Conservation (phyloP, 164 flowering plant genomes). For the Annona squamosa region DNA sequence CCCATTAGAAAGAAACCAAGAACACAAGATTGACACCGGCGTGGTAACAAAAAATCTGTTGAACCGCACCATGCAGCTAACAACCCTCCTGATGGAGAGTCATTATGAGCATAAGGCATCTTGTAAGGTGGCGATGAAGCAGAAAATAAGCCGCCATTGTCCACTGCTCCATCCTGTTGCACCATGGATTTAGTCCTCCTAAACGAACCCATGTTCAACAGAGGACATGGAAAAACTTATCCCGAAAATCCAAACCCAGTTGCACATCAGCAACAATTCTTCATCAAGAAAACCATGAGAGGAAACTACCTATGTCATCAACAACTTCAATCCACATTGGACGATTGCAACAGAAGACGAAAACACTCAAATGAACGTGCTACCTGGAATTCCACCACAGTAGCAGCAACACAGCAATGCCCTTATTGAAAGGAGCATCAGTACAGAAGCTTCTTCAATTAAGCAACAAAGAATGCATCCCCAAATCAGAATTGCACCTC, state of each 20-base stretch:
- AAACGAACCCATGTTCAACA: conserved; percentile 57
- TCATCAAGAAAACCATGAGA: not conserved
- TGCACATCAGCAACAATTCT: not conserved
- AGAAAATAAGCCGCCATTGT: conserved; percentile 42
- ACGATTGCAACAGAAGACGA: not conserved
- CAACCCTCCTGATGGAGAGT: conserved; percentile 30
- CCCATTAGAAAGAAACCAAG: conserved; percentile 41
- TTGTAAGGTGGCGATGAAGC: conserved; percentile 64
- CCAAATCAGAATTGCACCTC: not conserved
- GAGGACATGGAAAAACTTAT: conserved; percentile 3
- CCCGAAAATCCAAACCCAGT: not conserved
- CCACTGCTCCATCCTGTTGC: conserved; percentile 47
- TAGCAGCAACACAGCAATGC: not conserved
- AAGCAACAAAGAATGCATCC: not conserved
- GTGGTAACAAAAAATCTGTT: conserved; percentile 30
- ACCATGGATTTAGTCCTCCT: conserved; percentile 74
- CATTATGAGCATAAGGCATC: conserved; percentile 41
- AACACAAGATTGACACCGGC: conserved; percentile 30
- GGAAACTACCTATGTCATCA: not conserved
- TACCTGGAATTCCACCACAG: not conserved
- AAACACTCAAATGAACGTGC: not conserved
- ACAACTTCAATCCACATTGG: not conserved
- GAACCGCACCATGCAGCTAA: conserved; percentile 28
- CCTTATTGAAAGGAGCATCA: not conserved
- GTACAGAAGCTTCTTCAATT: not conserved